These are phyloP conservation scores for Theobroma grandiflorum DNA, from an alignment of 441 rosid genomes.

Conservation along the genomic window DNA sequence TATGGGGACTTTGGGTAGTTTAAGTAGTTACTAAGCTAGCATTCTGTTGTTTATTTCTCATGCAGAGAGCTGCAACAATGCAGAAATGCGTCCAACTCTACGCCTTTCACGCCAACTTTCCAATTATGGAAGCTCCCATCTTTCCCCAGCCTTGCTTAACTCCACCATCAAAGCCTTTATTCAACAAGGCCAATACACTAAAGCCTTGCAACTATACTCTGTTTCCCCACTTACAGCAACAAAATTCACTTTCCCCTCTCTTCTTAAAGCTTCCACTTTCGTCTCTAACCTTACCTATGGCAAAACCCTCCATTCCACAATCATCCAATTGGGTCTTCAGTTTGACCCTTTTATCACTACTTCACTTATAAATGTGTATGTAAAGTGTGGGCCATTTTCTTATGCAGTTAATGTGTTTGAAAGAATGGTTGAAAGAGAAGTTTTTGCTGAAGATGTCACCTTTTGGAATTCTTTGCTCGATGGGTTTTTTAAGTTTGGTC, in stretches of 20 bases:
- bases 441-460: slow-evolving; percentile 49
- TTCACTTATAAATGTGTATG: slow-evolving; percentile 69
- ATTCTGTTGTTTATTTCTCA: neutral
- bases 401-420: slow-evolving; percentile 77
- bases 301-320: slow-evolving; percentile 61
- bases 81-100: slow-evolving; percentile 41
- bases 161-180: slow-evolving; percentile 55
- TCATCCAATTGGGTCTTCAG: slow-evolving; percentile 50
- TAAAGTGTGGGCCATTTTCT: slow-evolving; percentile 59
- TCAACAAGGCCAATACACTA: slow-evolving; percentile 47
- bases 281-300: slow-evolving; percentile 60
- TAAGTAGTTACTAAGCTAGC: neutral
- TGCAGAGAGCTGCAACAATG: slow-evolving; percentile 25
- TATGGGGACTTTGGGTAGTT: neutral
- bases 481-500: slow-evolving; percentile 63
- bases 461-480: slow-evolving; percentile 78
- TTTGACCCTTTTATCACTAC: slow-evolving; percentile 59
- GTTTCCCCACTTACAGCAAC: slow-evolving; percentile 45
- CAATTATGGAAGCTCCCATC: slow-evolving; percentile 28
- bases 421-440: slow-evolving; percentile 43
- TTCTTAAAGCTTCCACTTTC: slow-evolving; percentile 79
- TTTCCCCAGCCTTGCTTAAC: slow-evolving; percentile 24
- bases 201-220: slow-evolving; percentile 62
- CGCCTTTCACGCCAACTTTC: slow-evolving; percentile 43
- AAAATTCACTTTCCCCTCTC: slow-evolving; percentile 68